Evolutionary conservation across 768 basidiomycete genomes (phyloP).

Genomic region (Boletus rufocinnamomeus): DNA sequence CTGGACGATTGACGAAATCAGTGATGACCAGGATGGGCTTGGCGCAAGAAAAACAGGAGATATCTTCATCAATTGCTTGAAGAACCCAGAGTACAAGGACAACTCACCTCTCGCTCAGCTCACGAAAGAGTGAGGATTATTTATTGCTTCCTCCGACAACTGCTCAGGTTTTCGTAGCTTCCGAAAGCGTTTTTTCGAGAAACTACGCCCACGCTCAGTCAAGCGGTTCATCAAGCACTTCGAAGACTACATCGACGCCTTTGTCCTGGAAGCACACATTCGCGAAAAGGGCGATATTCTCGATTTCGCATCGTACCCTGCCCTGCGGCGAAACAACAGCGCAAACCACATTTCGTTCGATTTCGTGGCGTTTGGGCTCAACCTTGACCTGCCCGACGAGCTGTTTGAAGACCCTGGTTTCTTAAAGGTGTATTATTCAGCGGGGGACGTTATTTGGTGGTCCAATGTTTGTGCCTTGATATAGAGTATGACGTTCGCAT

Average conservation of each 20-base stretch:
- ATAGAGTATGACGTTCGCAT: not conserved
- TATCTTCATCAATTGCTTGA: conserved; percentile 54
- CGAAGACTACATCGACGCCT: conserved; percentile 57
- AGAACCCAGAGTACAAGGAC: conserved; percentile 53
- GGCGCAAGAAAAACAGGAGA: conserved; percentile 57
- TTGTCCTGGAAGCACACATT: conserved; percentile 62
- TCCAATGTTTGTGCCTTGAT: conserved; percentile 53
- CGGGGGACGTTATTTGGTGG: conserved; percentile 69
- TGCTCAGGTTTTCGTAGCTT: conserved; percentile 43
- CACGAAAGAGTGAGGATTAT: conserved; percentile 55
- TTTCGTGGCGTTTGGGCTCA: conserved; percentile 60
- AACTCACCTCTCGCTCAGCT: conserved; percentile 57
- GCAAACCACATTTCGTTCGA: conserved; percentile 65
- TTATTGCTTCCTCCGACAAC: not conserved
- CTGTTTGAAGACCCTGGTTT: conserved; percentile 59
- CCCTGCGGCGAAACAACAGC: conserved; percentile 68
- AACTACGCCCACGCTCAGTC: conserved; percentile 43
- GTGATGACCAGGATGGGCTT: conserved; percentile 60
- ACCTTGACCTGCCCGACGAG: conserved; percentile 62
- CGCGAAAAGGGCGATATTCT: conserved; percentile 59
- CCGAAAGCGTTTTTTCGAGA: conserved; percentile 44
- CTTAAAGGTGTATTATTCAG: conserved; percentile 55
- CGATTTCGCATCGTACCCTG: conserved; percentile 51
- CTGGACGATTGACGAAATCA: conserved; percentile 69
- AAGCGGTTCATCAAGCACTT: conserved; percentile 53